Conservation (phyloP, 2,329 filamentous ascomycete genomes). For the Coleophoma cylindrospora region DNA sequence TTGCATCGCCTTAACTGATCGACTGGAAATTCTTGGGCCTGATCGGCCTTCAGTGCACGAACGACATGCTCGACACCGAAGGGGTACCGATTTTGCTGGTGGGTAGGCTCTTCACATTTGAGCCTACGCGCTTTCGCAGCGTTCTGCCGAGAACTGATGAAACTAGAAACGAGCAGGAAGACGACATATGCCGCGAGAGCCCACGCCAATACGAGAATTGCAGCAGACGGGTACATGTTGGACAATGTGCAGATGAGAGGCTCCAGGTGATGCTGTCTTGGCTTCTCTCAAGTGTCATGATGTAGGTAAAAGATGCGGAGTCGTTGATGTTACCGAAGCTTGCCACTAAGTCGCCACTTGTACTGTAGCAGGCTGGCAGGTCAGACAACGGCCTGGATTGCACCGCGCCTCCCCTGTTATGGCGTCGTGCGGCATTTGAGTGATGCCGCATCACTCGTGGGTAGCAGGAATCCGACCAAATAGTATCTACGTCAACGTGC, state of each 20-base stretch:
- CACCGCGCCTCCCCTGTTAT: no score
- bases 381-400: no score
- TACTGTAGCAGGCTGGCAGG: no score
- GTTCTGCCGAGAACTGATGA: conserved; percentile 12
- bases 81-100: conserved; percentile 15
- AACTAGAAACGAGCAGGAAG: conserved; percentile 7
- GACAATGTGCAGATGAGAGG: neutral
- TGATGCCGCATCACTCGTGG: no score
- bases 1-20: conserved; percentile 25
- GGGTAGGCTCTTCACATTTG: conserved; percentile 18
- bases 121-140: conserved; percentile 16
- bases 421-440: no score
- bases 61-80: conserved; percentile 21
- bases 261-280: no score
- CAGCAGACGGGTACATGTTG: neutral
- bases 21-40: conserved; percentile 15
- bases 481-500: no score
- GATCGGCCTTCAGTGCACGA: conserved; percentile 16
- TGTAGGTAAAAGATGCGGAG: no score
- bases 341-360: no score
- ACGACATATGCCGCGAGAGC: conserved; percentile 10
- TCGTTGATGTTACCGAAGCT: no score
- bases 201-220: conserved; percentile 1
- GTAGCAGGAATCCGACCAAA: no score
- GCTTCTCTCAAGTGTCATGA: no score